A percentile compares a stretch with the other conserved stretches of the same genome.
These are phyloP conservation scores for Populus alba DNA, from an alignment of 345 rosid species.

Conservation along the genomic window DNA sequence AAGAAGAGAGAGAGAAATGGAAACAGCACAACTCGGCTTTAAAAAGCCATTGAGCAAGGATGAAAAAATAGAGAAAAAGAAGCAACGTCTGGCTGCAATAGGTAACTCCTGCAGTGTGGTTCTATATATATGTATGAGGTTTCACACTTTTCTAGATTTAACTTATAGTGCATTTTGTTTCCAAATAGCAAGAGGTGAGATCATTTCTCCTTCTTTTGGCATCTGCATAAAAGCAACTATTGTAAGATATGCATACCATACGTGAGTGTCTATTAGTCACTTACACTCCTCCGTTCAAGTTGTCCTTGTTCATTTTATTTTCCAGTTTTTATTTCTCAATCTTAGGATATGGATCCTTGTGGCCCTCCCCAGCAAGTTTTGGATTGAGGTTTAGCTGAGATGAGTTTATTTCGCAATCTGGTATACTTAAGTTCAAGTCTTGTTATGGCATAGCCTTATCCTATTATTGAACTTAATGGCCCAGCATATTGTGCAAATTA, in stretches of 20 bases:
- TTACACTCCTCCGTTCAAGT: background rate
- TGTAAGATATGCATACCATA: background rate
- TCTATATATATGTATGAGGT: slow-evolving; percentile 1
- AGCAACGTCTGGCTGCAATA: slow-evolving; percentile 95
- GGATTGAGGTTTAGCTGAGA: background rate
- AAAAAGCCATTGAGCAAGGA: slow-evolving; percentile 82
- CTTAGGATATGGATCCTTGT: background rate
- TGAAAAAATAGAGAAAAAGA: slow-evolving; percentile 89
- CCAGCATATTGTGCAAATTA: background rate
- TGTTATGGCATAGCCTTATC: background rate
- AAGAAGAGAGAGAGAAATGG: slow-evolving; percentile 80
- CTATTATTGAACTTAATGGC: background rate
- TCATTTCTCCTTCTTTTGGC: background rate
- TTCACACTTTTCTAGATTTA: background rate
- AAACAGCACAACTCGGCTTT: slow-evolving; percentile 74
- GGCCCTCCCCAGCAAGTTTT: background rate
- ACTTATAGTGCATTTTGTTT: background rate
- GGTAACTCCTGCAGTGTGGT: slow-evolving; percentile 40
- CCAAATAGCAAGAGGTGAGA: background rate
- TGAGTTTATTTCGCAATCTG: background rate
- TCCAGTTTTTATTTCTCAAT: background rate
- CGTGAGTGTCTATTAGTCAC: background rate
- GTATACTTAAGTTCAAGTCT: background rate
- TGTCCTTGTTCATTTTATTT: background rate
- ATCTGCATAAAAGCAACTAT: background rate